Base-by-base conservation (phyloP, 371 early-diverging fungal species). In the Rhizopus stolonifer region DNA sequence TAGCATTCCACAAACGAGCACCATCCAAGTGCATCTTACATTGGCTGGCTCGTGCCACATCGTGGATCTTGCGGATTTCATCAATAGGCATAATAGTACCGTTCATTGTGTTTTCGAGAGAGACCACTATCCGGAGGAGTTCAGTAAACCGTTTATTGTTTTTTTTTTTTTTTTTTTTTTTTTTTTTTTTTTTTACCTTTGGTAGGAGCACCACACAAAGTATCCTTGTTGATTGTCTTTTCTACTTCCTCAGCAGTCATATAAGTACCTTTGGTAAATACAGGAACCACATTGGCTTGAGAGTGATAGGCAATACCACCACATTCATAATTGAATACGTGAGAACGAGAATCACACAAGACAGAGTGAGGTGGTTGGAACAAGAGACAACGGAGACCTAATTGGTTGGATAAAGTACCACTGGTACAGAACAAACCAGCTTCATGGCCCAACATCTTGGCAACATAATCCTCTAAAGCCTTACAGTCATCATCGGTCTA, bases 1-100 rank as follows among this genome's bases (percentile, higher is more conserved):
- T 70, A 1, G 96, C 96, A 58, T 95, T 91, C 96, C 96, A 96
- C 25, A 95, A 71, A 49, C 96, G 69, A 14, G 96, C 91, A 3
- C 96, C 96, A 59, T 96, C 96, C 38, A 95, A 34, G 51, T 96
- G 96, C 39, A 93, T 70, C 33, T 67, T 71, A 14, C 92, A 56
- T 2, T 63, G 72, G 14, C 80, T 51, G 4, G 73, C 63, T 5
- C 68, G 61, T 0, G 85, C 87, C n/a, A 89, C 53, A 13, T 56
- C 69, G 1, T 77, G 69, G 50, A 95, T 92, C 42, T 77, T 65
- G 23, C 60, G 56, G 24, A 92, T 83, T 42, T 91, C 90, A 34
- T 84, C 83, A 11, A 89, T 44, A 1, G 92, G 92, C 74, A 91
- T 82, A 38, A 92, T 81, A 31, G 82, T 79, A 10, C 96, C 94